Conservation (phyloP, 2,329 filamentous ascomycete species). For the Decorospora gaudefroyi region DNA sequence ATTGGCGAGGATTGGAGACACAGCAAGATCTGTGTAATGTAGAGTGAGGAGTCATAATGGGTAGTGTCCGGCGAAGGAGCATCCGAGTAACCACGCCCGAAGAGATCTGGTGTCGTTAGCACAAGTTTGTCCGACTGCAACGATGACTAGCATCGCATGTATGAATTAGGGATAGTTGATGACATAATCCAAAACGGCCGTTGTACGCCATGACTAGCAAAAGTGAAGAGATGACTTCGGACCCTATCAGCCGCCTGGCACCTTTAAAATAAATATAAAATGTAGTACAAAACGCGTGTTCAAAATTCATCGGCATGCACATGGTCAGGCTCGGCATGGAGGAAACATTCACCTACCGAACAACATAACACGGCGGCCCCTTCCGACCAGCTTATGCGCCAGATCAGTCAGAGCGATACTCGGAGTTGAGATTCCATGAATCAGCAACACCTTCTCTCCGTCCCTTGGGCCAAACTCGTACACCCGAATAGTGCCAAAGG, state of each 20-base stretch:
- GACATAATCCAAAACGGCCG: not conserved
- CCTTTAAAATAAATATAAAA: too few species aligned
- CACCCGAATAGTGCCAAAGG: conserved; percentile 71
- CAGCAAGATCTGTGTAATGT: conserved; percentile 71
- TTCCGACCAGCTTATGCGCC: conserved; percentile 65
- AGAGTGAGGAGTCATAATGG: conserved; percentile 74
- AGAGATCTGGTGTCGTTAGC: conserved; percentile 60
- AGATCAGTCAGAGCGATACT: conserved; percentile 69
- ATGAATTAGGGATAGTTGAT: not conserved
- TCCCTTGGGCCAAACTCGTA: conserved; percentile 80
- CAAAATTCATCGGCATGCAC: not conserved
- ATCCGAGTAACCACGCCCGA: conserved; percentile 78
- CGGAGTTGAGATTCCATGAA: conserved; percentile 84
- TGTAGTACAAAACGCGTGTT: too few species aligned
- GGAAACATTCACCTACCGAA: conserved; percentile 59
- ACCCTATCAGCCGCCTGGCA: too few species aligned
- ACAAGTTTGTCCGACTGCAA: not conserved
- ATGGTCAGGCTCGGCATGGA: not conserved
- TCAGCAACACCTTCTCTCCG: conserved; percentile 72
- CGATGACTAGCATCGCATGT: not conserved
- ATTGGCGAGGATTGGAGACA: conserved; percentile 71
- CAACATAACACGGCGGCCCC: conserved; percentile 76
- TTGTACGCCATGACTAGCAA: too few species aligned
- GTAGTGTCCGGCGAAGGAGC: conserved; percentile 62
- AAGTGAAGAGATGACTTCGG: too few species aligned